These are phyloP conservation scores for Penicillium sp. DNA, from an alignment of 2,329 filamentous ascomycete species.

Conservation along the genomic window DNA sequence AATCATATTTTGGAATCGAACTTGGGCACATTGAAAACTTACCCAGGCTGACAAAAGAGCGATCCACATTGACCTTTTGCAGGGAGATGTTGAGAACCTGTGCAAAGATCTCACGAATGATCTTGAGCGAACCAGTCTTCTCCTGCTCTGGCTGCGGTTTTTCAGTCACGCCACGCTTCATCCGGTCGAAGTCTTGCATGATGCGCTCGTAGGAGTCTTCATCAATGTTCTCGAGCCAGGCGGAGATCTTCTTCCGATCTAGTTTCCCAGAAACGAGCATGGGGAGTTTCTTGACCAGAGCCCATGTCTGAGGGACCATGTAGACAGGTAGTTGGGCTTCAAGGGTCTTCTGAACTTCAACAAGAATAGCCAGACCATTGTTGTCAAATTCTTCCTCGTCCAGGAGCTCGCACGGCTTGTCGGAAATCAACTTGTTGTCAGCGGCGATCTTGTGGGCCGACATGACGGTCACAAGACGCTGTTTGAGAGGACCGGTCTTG, in stretches of 20 bases:
- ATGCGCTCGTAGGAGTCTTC: slow-evolving; percentile 48
- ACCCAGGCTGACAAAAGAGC: slow-evolving; percentile 48
- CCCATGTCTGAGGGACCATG: slow-evolving; percentile 52
- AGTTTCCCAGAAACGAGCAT: slow-evolving; percentile 46
- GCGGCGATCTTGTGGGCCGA: slow-evolving; percentile 40
- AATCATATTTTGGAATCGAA: background rate
- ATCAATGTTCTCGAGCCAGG: slow-evolving; percentile 55
- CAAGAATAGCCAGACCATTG: slow-evolving; percentile 38
- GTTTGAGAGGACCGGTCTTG: slow-evolving; percentile 50
- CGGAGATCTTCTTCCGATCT: slow-evolving; percentile 47
- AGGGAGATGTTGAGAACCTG: slow-evolving; percentile 45
- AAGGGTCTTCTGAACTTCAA: slow-evolving; percentile 45
- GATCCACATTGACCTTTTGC: slow-evolving; percentile 41
- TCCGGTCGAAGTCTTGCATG: slow-evolving; percentile 43
- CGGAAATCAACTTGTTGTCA: slow-evolving; percentile 35
- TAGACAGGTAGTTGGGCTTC: slow-evolving; percentile 53
- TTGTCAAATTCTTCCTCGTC: slow-evolving; percentile 32
- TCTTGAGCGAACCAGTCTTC: slow-evolving; percentile 26
- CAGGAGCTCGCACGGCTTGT: slow-evolving; percentile 43
- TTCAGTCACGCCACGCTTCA: slow-evolving; percentile 34
- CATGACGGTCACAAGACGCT: slow-evolving; percentile 54
- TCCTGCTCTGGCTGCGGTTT: slow-evolving; percentile 28
- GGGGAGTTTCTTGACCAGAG: slow-evolving; percentile 49
- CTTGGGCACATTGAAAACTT: slow-evolving; percentile 21
- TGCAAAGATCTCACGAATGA: slow-evolving; percentile 41